Evolutionary conservation across 179 eudicot species (phyloP).

Genomic region (Amaranthus tricolor): DNA sequence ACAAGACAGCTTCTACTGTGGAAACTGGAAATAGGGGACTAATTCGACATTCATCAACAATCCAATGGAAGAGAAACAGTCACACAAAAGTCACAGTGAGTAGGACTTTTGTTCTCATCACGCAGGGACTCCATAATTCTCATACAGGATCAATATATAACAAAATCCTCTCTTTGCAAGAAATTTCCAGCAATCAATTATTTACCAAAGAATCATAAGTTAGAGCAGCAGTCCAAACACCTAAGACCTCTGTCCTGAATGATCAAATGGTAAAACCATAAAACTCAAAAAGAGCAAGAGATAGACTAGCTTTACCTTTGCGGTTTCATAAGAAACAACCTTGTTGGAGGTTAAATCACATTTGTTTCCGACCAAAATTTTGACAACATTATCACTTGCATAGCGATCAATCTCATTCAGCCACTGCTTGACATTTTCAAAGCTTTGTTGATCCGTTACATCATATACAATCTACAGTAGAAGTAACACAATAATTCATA

Average conservation of each 20-base stretch:
- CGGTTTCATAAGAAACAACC: conserved; percentile 44
- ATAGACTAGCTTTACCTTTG: conserved; percentile 26
- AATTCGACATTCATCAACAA: not conserved
- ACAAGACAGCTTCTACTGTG: not conserved
- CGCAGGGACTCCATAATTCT: not conserved
- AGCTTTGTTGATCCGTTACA: conserved; percentile 50
- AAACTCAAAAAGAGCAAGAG: conserved; percentile 7
- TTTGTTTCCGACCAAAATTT: conserved; percentile 44
- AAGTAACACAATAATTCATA: not conserved
- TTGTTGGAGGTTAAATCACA: conserved; percentile 40
- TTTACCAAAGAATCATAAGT: no score
- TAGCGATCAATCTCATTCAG: conserved; percentile 45
- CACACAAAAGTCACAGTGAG: no score
- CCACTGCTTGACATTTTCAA: conserved; percentile 49
- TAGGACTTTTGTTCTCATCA: not conserved
- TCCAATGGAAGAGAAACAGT: not conserved
- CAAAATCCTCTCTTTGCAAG: not conserved
- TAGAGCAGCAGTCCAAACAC: not conserved
- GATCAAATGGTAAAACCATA: not conserved
- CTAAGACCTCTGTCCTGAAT: not conserved
- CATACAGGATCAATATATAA: not conserved
- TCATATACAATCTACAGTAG: conserved; percentile 39
- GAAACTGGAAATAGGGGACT: not conserved
- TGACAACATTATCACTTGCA: conserved; percentile 50
- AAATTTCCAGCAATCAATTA: not conserved